Base-by-base conservation (phyloP, 1,284 basidiomycete species). In the Cryptococcus hybrid region DNA sequence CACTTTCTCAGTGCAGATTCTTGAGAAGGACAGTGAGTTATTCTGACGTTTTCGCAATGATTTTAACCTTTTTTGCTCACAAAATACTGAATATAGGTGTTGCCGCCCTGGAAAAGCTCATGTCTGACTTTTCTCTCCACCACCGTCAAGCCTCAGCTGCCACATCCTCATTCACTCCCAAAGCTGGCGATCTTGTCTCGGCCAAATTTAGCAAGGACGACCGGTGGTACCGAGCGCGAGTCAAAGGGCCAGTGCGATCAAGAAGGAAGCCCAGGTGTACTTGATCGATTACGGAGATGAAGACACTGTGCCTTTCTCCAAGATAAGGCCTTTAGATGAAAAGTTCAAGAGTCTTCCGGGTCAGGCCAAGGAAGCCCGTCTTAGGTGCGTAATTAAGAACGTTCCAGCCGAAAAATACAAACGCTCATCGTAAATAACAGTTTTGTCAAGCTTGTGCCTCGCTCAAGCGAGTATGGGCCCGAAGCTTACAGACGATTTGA, bases 161-260 rank as follows among this genome's bases (percentile, higher is more conserved):
- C 11, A 72, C 83, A 4, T 67, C 86, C 35, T 84, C 83, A 52
- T 94, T 92, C 71, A 79, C 81, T 3, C 94, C 92, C 2, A 86
- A 84, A 70, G 84, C 83, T 15, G 93, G 93, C 35, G 93, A 97
- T 60, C 82, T 96, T 24, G 18, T 34, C 37, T 34, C n/a, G 12
- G 34, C 18, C n/a, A n/a, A 44, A 44, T 9, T n/a, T 47, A 3
- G 9, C 4, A 12, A 47, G 6, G n/a, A 36, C 45, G 7, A 90
- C 24, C 84, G 87, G 58, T 97, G 93, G 93, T 97, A 96, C 77
- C 88, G 93, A 56, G 93, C 93, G 45, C 89, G 86, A 79, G 87
- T 96, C 62, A 87, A 88, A 84, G 88, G 40, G 81, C 85, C 30
- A 93, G 89, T 39, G 85, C 87, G 3, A 70, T 90, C 51, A 94